These are phyloP conservation scores for Syzygium aqueum DNA, from an alignment of 345 rosid species.

Conservation along the genomic window DNA sequence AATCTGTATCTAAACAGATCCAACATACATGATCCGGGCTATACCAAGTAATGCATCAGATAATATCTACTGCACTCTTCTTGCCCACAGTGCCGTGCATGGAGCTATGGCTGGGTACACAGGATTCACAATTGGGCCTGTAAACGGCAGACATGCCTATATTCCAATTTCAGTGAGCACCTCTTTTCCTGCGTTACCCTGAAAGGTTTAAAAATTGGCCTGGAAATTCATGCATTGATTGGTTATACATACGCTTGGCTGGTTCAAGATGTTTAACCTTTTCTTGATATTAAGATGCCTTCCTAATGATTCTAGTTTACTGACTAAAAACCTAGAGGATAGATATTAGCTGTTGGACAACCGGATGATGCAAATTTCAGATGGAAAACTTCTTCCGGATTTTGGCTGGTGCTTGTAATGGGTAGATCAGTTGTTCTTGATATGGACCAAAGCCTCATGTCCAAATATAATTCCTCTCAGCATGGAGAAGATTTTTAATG, in stretches of 20 bases:
- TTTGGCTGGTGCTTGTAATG: neutral
- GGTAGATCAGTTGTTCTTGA: neutral
- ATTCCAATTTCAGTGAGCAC: conserved; percentile 73
- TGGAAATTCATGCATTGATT: neutral
- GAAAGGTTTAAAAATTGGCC: neutral
- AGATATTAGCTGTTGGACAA: neutral
- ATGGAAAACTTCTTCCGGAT: neutral
- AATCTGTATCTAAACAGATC: conserved; percentile 37
- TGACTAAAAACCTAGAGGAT: neutral
- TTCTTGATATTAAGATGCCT: neutral
- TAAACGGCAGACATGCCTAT: conserved; percentile 84
- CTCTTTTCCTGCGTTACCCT: neutral
- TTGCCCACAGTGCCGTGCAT: conserved; percentile 93
- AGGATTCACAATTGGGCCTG: conserved; percentile 95
- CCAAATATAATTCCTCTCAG: neutral
- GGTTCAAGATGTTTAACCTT: neutral
- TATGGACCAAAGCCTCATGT: neutral
- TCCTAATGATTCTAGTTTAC: neutral
- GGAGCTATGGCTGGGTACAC: conserved; percentile 99
- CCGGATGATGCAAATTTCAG: neutral
- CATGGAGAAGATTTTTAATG: neutral
- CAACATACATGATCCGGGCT: conserved; percentile 95
- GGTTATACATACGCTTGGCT: neutral
- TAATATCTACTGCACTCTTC: conserved; percentile 95
- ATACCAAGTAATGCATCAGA: conserved; percentile 90